phyloP scores from a whole-genome alignment of 129 eudicot species.

The Scalesia atractyloides region DNA sequence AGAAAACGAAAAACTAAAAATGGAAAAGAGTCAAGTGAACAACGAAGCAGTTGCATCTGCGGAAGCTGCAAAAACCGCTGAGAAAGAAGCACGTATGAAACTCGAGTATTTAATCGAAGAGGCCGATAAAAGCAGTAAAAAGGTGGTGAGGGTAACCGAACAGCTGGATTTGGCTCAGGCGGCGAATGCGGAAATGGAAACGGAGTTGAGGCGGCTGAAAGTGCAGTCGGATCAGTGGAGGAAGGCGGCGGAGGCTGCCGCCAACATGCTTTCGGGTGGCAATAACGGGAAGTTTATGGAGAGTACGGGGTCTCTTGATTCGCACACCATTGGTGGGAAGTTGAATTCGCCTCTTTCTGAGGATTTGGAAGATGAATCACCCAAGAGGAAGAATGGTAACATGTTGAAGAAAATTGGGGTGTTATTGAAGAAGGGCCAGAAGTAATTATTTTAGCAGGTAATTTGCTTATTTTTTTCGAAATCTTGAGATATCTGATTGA shows the following conservation, averaged over 20 bases:
- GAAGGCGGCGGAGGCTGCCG: slow-evolving; percentile 98
- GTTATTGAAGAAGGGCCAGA: slow-evolving; percentile 69
- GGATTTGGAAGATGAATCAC: slow-evolving; percentile 77
- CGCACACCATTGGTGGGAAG: slow-evolving; percentile 62
- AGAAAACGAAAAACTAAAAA: slow-evolving; percentile 69
- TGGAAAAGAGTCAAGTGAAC: slow-evolving; percentile 42
- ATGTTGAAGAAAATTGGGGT: slow-evolving; percentile 87
- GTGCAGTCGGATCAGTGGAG: slow-evolving; percentile 98
- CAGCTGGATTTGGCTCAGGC: slow-evolving; percentile 82
- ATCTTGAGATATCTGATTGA: background rate
- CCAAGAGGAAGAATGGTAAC: slow-evolving; percentile 81
- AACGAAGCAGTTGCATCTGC: slow-evolving; percentile 50
- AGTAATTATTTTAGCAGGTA: slow-evolving; percentile 47
- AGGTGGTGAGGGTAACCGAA: slow-evolving; percentile 55
- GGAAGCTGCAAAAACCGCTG: slow-evolving; percentile 60
- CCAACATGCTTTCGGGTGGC: slow-evolving; percentile 69
- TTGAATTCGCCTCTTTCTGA: slow-evolving; percentile 63
- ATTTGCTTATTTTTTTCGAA: slow-evolving; percentile 16
- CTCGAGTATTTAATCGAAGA: slow-evolving; percentile 66
- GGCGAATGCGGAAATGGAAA: slow-evolving; percentile 78
- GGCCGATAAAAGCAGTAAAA: slow-evolving; percentile 67
- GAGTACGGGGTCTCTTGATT: slow-evolving; percentile 69
- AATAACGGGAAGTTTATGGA: slow-evolving; percentile 61
- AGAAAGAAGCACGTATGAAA: slow-evolving; percentile 67
- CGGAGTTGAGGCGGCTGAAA: slow-evolving; percentile 80